Percentiles rank a stretch among this genome's conserved stretches.
Conservation (phyloP, 23 red algal species). For the Gracilariopsis chorda region DNA sequence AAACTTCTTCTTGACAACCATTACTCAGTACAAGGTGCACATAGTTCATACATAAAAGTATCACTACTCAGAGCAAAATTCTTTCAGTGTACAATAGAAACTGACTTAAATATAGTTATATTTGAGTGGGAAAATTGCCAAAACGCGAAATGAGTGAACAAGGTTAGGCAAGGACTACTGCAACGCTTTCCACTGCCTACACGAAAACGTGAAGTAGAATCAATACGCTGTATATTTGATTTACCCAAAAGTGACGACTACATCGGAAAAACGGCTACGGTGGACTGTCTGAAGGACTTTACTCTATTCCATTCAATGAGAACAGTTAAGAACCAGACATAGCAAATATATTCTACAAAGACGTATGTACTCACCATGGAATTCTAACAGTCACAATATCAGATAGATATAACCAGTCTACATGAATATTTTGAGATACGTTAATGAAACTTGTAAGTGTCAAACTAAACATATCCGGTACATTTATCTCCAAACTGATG, state of each 20-base stretch:
- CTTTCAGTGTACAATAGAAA: background rate
- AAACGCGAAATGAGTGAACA: background rate
- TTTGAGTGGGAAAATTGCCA: background rate
- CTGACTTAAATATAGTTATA: background rate
- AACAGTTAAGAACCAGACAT: background rate
- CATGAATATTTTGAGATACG: background rate
- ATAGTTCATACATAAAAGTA: background rate
- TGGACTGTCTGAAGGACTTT: background rate
- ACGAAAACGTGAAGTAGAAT: background rate
- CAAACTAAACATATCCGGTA: background rate
- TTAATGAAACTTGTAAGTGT: background rate
- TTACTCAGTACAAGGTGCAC: background rate
- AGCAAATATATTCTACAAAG: background rate
- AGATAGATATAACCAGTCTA: background rate
- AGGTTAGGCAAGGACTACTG: background rate
- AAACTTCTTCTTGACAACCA: background rate
- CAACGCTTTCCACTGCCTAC: background rate
- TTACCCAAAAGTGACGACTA: background rate
- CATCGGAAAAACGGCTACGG: background rate
- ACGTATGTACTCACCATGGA: slow-evolving; percentile 4
- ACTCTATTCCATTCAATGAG: background rate
- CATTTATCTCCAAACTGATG: background rate
- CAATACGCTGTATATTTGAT: background rate
- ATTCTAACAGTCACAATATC: background rate
- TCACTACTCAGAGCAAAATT: background rate